Conservation (phyloP, 257 asterid species). For the Solanum appendiculatum region DNA sequence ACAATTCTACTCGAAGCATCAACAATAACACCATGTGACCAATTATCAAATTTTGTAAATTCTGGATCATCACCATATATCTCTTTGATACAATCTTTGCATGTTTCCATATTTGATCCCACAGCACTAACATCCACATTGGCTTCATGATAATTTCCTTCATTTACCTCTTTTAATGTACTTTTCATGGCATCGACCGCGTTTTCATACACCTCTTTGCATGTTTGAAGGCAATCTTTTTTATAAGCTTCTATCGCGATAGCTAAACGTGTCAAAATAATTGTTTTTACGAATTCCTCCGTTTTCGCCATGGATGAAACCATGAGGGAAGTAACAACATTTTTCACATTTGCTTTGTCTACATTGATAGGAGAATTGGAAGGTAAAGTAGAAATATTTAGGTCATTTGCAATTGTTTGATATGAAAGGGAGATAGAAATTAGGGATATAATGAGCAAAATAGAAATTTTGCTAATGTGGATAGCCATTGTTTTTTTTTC, state of each 20-base stretch:
- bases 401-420: background rate
- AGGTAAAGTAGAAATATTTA: too few species aligned
- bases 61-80: background rate
- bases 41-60: background rate
- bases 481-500: background rate
- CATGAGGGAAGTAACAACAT: background rate
- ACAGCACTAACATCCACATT: slow-evolving; percentile 19
- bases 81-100: background rate
- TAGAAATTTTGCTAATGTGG: background rate
- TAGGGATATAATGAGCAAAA: background rate
- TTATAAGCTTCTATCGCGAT: background rate
- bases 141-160: slow-evolving; percentile 25
- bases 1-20: background rate
- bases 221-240: slow-evolving; percentile 8
- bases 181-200: slow-evolving; percentile 18
- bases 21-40: background rate
- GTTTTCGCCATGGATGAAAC: slow-evolving; percentile 9
- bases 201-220: slow-evolving; percentile 19
- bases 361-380: background rate
- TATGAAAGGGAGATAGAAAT: background rate
- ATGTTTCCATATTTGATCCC: background rate
- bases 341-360: background rate
- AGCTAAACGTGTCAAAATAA: slow-evolving; percentile 3
- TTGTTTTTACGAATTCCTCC: slow-evolving; percentile 10
- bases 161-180: slow-evolving; percentile 8